phyloP scores from a whole-genome alignment of 2,329 filamentous ascomycete genomes.

The Phialophora macrospora region DNA sequence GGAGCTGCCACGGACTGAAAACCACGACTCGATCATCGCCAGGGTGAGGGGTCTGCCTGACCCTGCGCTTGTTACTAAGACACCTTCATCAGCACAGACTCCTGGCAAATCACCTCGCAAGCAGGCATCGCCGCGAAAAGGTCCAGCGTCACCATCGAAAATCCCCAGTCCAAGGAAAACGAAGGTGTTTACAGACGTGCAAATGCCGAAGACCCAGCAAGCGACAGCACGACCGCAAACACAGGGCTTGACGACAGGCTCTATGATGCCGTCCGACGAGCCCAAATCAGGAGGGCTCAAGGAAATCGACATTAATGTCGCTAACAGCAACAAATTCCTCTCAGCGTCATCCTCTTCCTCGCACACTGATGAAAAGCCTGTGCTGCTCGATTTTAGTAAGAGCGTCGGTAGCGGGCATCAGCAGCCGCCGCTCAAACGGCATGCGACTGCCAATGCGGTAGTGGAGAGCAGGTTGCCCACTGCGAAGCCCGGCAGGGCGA shows the following conservation, averaged over 20 bases:
- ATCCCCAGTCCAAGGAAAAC: constrained; percentile 55
- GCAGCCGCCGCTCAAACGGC: constrained; percentile 34
- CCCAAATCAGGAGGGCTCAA: constrained; percentile 44
- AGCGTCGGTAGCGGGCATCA: constrained; percentile 30
- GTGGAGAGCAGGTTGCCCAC: constrained; percentile 32
- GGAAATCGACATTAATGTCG: constrained; percentile 59
- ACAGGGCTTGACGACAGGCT: constrained; percentile 30
- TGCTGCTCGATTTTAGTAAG: constrained; percentile 36
- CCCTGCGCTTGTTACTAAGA: constrained; percentile 20
- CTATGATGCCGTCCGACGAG: constrained; percentile 9
- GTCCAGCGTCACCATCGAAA: constrained; percentile 36
- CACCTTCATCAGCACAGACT: constrained; percentile 41
- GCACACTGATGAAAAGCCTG: constrained; percentile 35
- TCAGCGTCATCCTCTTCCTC: constrained; percentile 24
- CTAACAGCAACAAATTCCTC: constrained; percentile 34
- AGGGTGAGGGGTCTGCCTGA: constrained; percentile 53
- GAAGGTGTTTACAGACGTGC: constrained; percentile 58
- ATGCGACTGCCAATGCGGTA: constrained; percentile 35
- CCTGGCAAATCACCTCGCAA: constrained; percentile 38
- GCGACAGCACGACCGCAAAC: constrained; percentile 41
- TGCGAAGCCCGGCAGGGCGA: constrained; percentile 22
- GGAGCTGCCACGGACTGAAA: constrained; percentile 74
- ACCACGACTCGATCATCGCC: constrained; percentile 62
- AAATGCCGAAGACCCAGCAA: constrained; percentile 44
- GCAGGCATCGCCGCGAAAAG: constrained; percentile 36